These are phyloP conservation scores for Blastocystis sp. DNA, from an alignment of 352 stramenopile genomes.

Conservation along the genomic window DNA sequence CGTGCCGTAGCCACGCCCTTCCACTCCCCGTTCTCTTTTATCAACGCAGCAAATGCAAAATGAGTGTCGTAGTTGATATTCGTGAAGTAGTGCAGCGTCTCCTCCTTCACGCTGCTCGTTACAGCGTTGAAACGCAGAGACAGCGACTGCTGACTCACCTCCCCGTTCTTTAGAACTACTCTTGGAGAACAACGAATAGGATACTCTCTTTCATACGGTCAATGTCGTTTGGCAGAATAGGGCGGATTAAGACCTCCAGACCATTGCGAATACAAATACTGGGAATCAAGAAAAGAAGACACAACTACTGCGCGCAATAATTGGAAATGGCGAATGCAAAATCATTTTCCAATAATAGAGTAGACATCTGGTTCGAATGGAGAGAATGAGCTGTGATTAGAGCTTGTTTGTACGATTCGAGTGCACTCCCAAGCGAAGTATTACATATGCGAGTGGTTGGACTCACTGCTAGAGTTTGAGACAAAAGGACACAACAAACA, in stretches of 20 bases:
- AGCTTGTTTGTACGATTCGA: constrained; percentile 30
- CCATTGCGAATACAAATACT: constrained; percentile 9
- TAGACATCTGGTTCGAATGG: background rate
- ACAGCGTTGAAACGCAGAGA: constrained; percentile 52
- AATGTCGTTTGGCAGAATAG: constrained; percentile 59
- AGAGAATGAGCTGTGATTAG: background rate
- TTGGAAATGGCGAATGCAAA: constrained; percentile 14
- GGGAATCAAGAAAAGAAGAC: background rate
- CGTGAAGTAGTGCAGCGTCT: constrained; percentile 39
- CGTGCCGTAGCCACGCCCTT: constrained; percentile 52
- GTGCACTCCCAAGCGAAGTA: background rate
- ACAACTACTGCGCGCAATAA: background rate
- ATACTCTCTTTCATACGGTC: constrained; percentile 34
- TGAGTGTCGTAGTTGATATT: constrained; percentile 51
- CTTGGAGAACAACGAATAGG: background rate
- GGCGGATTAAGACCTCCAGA: constrained; percentile 23
- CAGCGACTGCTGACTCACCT: constrained; percentile 34
- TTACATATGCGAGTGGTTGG: background rate
- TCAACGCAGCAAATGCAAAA: constrained; percentile 37
- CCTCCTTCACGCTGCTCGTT: constrained; percentile 6
- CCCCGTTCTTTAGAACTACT: constrained; percentile 36
- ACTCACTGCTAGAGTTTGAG: background rate
- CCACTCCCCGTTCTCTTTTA: constrained; percentile 3
- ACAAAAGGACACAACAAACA: background rate
- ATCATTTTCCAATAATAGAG: constrained; percentile 1